These are phyloP conservation scores for Xanthoconium stramineum DNA, from an alignment of 768 basidiomycete species.

Conservation along the genomic window DNA sequence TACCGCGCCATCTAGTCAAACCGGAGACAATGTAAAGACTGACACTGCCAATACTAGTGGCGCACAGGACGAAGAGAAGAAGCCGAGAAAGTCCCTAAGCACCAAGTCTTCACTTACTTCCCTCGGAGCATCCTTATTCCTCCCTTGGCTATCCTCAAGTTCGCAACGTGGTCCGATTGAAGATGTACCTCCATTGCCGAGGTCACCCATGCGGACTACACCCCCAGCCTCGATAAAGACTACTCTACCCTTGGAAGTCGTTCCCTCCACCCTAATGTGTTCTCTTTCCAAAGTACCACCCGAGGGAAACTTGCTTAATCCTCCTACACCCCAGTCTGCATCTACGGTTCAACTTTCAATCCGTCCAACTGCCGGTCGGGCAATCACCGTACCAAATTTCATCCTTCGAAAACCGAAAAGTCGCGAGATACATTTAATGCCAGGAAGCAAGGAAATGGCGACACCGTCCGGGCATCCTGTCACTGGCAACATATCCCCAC, in stretches of 20 bases:
- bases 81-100: constrained; percentile 17
- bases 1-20: background rate
- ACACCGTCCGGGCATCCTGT: constrained; percentile 18
- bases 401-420: constrained; percentile 31
- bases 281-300: constrained; percentile 25
- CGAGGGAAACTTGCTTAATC: constrained; percentile 6
- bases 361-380: constrained; percentile 8
- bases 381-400: constrained; percentile 22
- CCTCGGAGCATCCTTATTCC: constrained; percentile 28
- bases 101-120: constrained; percentile 33
- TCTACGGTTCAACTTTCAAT: constrained; percentile 25
- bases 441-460: background rate
- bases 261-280: background rate
- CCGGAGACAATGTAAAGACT: constrained; percentile 10
- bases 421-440: constrained; percentile 9
- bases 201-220: constrained; percentile 20
- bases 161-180: constrained; percentile 26
- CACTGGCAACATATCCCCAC: background rate
- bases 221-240: constrained; percentile 2
- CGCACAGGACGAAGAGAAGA: constrained; percentile 14
- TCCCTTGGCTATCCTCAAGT: constrained; percentile 28
- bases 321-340: constrained; percentile 29
- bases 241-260: background rate
- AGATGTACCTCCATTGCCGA: constrained; percentile 28
- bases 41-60: constrained; percentile 26